Percentiles rank a stretch among this genome's conserved stretches.
Conservation (phyloP, 768 basidiomycete genomes). For the Dacryopinax primogenitus region DNA sequence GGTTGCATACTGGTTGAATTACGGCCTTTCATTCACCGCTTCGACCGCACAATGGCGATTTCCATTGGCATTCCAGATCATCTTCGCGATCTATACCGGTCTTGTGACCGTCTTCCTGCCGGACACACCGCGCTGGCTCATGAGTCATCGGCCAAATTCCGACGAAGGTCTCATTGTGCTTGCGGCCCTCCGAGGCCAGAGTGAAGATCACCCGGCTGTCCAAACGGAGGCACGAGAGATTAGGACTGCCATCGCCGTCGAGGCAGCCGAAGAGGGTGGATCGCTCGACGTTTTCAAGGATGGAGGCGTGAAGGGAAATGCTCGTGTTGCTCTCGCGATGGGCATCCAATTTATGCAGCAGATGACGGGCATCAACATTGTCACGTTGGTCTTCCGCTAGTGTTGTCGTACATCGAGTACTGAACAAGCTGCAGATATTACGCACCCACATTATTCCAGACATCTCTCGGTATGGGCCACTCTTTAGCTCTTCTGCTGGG, state of each 20-base stretch:
- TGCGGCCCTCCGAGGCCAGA: background rate
- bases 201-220: background rate
- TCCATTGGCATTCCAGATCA: background rate
- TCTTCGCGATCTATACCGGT: background rate
- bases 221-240: background rate
- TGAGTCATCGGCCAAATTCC: background rate
- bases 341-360: conserved; percentile 7
- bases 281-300: background rate
- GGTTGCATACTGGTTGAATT: background rate
- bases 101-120: background rate
- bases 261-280: background rate
- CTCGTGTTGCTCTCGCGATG: background rate
- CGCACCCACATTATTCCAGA: background rate
- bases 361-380: conserved; percentile 1
- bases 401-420: background rate
- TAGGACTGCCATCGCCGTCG: background rate
- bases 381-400: background rate
- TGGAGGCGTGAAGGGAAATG: background rate
- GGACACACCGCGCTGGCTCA: background rate
- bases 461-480: background rate
- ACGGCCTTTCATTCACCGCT: background rate
- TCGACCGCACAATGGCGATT: conserved; percentile 1
- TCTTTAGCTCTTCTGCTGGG: background rate
- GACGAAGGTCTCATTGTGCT: background rate
- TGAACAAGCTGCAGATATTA: background rate